Percentiles rank a stretch among this genome's conserved stretches.
Evolutionary conservation across 2,329 filamentous ascomycete genomes (phyloP).

Genomic region (Claviceps arundinis): DNA sequence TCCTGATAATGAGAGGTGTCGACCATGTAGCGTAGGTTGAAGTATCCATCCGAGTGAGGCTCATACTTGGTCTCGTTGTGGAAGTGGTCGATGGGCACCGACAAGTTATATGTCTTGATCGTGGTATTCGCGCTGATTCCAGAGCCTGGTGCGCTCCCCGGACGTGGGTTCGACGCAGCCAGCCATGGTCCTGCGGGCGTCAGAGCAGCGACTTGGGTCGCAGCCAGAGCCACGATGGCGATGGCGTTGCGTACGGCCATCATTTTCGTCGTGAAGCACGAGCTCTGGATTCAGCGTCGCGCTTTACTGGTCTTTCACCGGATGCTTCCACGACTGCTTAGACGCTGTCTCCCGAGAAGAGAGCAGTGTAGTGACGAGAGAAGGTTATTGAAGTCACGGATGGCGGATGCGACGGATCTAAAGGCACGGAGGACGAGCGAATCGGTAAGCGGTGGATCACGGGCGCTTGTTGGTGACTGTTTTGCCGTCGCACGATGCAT

Average conservation of each 20-base stretch:
- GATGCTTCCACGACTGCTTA: too few species aligned
- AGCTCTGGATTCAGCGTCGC: background rate
- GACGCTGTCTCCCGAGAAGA: too few species aligned
- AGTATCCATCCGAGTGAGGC: conserved; percentile 57
- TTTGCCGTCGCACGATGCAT: too few species aligned
- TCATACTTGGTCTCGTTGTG: conserved; percentile 67
- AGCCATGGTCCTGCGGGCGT: background rate
- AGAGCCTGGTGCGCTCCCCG: background rate
- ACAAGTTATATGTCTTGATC: conserved; percentile 18
- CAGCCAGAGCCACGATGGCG: background rate
- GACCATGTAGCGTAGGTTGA: conserved; percentile 70
- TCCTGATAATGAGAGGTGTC: conserved; percentile 61
- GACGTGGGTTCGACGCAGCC: background rate
- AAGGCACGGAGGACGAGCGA: too few species aligned
- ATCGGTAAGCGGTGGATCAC: too few species aligned
- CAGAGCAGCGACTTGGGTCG: background rate
- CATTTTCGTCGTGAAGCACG: too few species aligned
- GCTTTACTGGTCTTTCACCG: too few species aligned
- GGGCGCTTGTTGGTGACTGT: too few species aligned
- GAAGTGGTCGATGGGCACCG: conserved; percentile 63
- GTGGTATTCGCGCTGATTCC: background rate
- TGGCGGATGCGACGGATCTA: too few species aligned
- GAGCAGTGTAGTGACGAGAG: too few species aligned
- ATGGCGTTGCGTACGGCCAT: background rate
- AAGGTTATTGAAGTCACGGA: too few species aligned